Conservation (phyloP, 1,284 basidiomycete genomes). For the Xanthoconium separans region DNA sequence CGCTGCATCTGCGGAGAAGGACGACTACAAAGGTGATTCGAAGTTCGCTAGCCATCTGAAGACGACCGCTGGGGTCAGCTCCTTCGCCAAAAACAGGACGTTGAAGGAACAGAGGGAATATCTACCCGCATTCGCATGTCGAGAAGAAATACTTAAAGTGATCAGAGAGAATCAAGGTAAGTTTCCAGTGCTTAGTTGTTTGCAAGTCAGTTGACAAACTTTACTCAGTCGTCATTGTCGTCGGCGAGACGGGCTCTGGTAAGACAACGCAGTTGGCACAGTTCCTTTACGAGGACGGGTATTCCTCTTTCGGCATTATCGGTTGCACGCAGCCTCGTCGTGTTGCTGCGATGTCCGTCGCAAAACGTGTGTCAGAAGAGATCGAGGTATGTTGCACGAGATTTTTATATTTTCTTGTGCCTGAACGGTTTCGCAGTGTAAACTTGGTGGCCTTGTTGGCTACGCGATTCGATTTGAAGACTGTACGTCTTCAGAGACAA, state of each 20-base stretch:
- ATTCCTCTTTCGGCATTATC: slow-evolving; percentile 83
- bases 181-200: neutral
- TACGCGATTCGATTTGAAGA: slow-evolving; percentile 99
- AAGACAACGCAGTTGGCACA: slow-evolving; percentile 94
- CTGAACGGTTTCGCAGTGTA: slow-evolving; percentile 51
- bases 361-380: slow-evolving; percentile 98
- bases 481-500: slow-evolving; percentile 88
- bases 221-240: slow-evolving; percentile 78
- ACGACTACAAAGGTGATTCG: slow-evolving; percentile 89
- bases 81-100: slow-evolving; percentile 81
- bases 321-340: slow-evolving; percentile 97
- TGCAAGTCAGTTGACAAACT: neutral
- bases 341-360: slow-evolving; percentile 98
- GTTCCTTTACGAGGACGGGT: slow-evolving; percentile 95
- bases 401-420: neutral
- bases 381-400: slow-evolving; percentile 59
- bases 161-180: slow-evolving; percentile 95
- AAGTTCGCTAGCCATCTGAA: slow-evolving; percentile 95
- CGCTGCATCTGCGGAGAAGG: slow-evolving; percentile 60
- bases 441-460: slow-evolving; percentile 86
- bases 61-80: slow-evolving; percentile 72
- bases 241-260: slow-evolving; percentile 95
- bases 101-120: slow-evolving; percentile 96
- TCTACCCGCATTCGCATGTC: slow-evolving; percentile 95
- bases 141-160: slow-evolving; percentile 88